Evolutionary conservation across 345 rosid genomes (phyloP), one percentile per base, ranked within the genome.

Genomic region (Zanthoxylum bungeanum): DNA sequence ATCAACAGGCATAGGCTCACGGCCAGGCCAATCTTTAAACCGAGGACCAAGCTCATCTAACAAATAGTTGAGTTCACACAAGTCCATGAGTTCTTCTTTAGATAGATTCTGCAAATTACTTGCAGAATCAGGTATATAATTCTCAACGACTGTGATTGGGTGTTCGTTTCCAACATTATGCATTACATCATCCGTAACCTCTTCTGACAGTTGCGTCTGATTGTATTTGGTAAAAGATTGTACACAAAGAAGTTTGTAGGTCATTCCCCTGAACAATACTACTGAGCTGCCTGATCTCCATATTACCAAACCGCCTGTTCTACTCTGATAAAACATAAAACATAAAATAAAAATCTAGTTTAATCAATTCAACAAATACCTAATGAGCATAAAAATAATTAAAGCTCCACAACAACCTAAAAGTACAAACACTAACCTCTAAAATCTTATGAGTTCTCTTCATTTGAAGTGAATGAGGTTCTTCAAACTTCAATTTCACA

Each of bases 251-350:
- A 91, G 85, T 73, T 84, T 84, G 77, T 94, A 94, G 57, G 82
- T 53, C 80, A 88, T 83, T 77, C 98, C 98, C 77, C 98, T 79
- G 83, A 84, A 94, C 67, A 91, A 74, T 30, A 88, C 98, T n/a
- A 94, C 77, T 5, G 94, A 90, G 79, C 96, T 85, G 55, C 98
- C 98, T 39, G 98, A 90, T 82, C 98, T 91, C 97, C 93, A 91
- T 77, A 91, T 90, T 66, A 94, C 85, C 79, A 94, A 77, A 40
- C 98, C 98, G 51, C 97, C 93, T 0, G 97, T 88, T 85, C 83
- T 92, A 72, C 75, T 82, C 98, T 93, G 92, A 74, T 49, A 63
- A 25, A 75, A 58, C 56, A 72, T 34, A 42, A 55, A 70, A 69
- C 57, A 55, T 60, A 78, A 70, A 67, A 67, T 67, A 60, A 74